phyloP scores from a whole-genome alignment of 1,284 basidiomycete species.

The Cerioporus squamosus region DNA sequence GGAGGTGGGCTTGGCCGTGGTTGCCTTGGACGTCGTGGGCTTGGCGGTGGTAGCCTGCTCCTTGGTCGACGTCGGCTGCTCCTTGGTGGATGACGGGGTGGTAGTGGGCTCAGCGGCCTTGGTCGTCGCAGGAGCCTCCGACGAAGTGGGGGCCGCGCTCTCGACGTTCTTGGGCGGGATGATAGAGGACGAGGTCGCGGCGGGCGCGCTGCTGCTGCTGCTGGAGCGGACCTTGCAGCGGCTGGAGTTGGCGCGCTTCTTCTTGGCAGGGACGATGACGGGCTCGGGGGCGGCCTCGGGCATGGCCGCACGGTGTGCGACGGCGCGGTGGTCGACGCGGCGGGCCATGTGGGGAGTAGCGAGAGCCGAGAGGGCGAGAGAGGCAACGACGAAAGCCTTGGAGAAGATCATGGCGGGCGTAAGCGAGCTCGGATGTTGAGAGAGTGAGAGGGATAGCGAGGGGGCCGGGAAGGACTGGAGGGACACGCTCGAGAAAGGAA shows the following conservation, averaged over 20 bases:
- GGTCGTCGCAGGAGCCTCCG: constrained; percentile 13
- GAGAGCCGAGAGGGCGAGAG: constrained; percentile 46
- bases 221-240: constrained; percentile 32
- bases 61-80: constrained; percentile 7
- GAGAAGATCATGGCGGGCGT: constrained; percentile 49
- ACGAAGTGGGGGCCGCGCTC: constrained; percentile 11
- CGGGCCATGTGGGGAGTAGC: constrained; percentile 51
- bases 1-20: constrained; percentile 15
- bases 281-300: constrained; percentile 36
- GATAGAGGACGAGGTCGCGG: constrained; percentile 19
- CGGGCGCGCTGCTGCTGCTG: constrained; percentile 14
- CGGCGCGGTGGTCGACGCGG: constrained; percentile 34
- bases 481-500: constrained; percentile 22
- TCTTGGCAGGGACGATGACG: constrained; percentile 22
- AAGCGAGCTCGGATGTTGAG: constrained; percentile 7
- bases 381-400: constrained; percentile 48
- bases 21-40: constrained; percentile 33
- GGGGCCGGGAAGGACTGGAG: constrained; percentile 16
- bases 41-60: constrained; percentile 11
- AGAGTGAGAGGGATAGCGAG: constrained; percentile 25
- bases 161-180: constrained; percentile 28
- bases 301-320: constrained; percentile 41
- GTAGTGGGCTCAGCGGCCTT: constrained; percentile 22
- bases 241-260: constrained; percentile 29
- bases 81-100: not conserved